Conservation (phyloP, 2,329 filamentous ascomycete species). For the Aspergillus fijiensis region DNA sequence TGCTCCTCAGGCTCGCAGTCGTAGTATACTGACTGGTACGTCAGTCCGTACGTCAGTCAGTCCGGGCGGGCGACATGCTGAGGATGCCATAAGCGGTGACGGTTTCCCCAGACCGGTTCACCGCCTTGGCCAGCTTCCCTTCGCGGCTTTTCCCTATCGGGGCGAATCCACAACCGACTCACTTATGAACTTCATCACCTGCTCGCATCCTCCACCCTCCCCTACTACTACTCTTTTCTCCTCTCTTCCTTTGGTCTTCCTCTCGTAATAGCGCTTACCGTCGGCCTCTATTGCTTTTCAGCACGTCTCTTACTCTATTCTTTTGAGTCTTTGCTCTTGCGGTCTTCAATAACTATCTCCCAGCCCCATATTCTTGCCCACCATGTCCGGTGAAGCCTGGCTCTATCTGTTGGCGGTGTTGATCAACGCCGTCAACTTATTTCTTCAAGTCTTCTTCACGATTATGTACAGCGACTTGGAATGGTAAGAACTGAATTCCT, state of each 20-base stretch:
- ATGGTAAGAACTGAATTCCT: conserved; percentile 64
- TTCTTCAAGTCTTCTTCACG: conserved; percentile 99
- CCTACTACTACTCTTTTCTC: not conserved
- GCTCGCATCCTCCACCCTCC: not conserved
- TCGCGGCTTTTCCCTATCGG: conserved; percentile 17
- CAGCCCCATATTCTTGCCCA: conserved; percentile 33
- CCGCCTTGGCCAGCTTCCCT: conserved; percentile 15
- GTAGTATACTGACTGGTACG: too few relatives aligned
- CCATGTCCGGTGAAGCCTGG: conserved; percentile 97
- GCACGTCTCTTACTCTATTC: conserved; percentile 20
- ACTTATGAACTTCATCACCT: not conserved
- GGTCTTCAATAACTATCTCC: conserved; percentile 8
- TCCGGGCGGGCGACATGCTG: not conserved
- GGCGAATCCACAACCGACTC: conserved; percentile 11
- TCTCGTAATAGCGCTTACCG: conserved; percentile 14
- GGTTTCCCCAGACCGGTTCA: conserved; percentile 7
- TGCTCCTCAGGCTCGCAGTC: too few relatives aligned
- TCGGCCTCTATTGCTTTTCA: conserved; percentile 14
- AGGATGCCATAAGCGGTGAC: not conserved
- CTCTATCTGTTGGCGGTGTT: conserved; percentile 95
- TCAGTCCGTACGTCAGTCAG: not conserved
- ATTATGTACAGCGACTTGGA: conserved; percentile 99
- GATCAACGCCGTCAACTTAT: conserved; percentile 99
- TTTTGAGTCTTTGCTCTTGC: conserved; percentile 7
- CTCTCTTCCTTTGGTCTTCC: conserved; percentile 15